Evolutionary conservation across 192 early-diverging fungal genomes (phyloP).

Genomic region (Neocallimastix lanati): DNA sequence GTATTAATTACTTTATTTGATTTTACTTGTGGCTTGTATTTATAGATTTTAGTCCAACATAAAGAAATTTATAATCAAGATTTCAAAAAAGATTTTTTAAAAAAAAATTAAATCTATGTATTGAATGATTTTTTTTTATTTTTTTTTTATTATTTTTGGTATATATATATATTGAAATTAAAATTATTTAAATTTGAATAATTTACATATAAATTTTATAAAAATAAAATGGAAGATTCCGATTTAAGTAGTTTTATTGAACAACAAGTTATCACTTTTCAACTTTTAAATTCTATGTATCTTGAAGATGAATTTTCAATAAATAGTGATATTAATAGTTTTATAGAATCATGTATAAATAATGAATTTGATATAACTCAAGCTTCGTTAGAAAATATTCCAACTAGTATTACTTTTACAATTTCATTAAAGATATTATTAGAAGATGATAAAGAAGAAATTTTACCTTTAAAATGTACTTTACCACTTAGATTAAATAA

Average conservation of each 20-base stretch:
- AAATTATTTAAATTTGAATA: too few species aligned
- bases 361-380: background rate
- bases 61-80: too few species aligned
- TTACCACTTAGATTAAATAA: background rate
- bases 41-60: too few species aligned
- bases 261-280: background rate
- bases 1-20: too few species aligned
- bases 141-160: too few species aligned
- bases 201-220: too few species aligned
- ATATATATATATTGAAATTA: too few species aligned
- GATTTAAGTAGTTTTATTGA: background rate
- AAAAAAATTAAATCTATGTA: too few species aligned
- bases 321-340: background rate
- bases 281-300: background rate
- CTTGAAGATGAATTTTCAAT: background rate
- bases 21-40: too few species aligned
- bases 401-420: background rate
- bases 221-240: background rate
- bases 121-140: too few species aligned
- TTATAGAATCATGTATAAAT: background rate
- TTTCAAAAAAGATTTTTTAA: too few species aligned
- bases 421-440: background rate
- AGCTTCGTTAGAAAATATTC: background rate
- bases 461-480: background rate
- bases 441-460: background rate